Conservation (phyloP, 306 rosid genomes). For the Malus orientalis region DNA sequence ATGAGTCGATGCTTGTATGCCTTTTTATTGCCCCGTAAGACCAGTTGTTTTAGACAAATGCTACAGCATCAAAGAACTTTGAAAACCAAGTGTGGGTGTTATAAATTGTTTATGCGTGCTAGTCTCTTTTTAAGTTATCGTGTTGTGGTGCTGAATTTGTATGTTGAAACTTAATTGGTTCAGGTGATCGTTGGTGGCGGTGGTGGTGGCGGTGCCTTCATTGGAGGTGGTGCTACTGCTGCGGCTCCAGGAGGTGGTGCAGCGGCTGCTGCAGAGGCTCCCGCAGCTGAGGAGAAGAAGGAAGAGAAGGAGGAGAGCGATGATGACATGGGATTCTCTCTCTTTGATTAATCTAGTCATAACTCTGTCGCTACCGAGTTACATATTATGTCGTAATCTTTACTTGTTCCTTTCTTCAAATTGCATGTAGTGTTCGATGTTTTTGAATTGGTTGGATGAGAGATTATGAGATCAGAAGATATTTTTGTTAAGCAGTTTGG, state of each 20-base stretch:
- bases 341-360: constrained; percentile 57
- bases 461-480: constrained; percentile 1
- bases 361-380: not conserved
- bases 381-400: constrained; percentile 2
- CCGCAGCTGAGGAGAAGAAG: constrained; percentile 35
- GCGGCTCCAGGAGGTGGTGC: constrained; percentile 45
- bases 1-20: too few species aligned
- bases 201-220: constrained; percentile 27
- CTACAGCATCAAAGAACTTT: not conserved
- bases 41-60: not conserved
- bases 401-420: constrained; percentile 1
- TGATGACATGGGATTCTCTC: constrained; percentile 74
- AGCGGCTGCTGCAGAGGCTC: constrained; percentile 24
- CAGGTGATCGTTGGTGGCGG: constrained; percentile 73
- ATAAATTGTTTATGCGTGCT: not conserved
- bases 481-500: too few species aligned
- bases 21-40: not conserved
- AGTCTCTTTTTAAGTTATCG: not conserved
- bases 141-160: not conserved
- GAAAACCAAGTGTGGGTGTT: not conserved
- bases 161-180: not conserved
- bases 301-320: constrained; percentile 75
- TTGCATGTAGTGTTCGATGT: constrained; percentile 7
- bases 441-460: constrained; percentile 26
- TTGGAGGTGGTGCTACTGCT: constrained; percentile 46